Evolutionary conservation across 2,329 filamentous ascomycete species (phyloP).

Genomic region (Phaeophleospora eucalypticola): DNA sequence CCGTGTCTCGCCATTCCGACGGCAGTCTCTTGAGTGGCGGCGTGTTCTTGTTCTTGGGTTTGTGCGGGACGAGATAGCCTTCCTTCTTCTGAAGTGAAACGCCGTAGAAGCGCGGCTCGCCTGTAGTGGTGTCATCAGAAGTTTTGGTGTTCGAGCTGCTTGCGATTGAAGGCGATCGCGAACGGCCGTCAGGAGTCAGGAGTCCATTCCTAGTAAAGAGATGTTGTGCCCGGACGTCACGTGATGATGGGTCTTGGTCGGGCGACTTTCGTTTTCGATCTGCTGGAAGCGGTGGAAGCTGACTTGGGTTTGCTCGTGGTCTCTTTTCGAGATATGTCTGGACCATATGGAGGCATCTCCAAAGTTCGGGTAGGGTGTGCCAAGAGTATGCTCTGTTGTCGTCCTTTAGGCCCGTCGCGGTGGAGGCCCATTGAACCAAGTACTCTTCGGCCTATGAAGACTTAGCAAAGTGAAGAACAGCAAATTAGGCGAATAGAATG

Average conservation of each 20-base stretch:
- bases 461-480: conserved; percentile 6
- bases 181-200: conserved; percentile 17
- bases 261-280: conserved; percentile 29
- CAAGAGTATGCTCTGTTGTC: no score
- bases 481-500: conserved; percentile 2
- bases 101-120: conserved; percentile 37
- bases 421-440: conserved; percentile 41
- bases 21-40: conserved; percentile 37
- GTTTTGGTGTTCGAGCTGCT: background rate
- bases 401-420: no score
- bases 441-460: conserved; percentile 38
- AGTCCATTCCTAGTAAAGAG: conserved; percentile 15
- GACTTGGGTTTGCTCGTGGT: background rate
- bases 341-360: conserved; percentile 36
- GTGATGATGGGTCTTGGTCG: conserved; percentile 13
- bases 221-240: conserved; percentile 13
- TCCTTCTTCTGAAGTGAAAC: conserved; percentile 35
- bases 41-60: conserved; percentile 20
- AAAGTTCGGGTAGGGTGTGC: conserved; percentile 41
- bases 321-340: conserved; percentile 40
- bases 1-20: conserved; percentile 33
- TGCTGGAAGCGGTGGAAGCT: background rate
- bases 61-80: conserved; percentile 34
- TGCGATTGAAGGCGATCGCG: conserved; percentile 8
- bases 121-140: background rate